Conservation (phyloP, 106 monocot genomes). For the Alisma plantagoaquatica region DNA sequence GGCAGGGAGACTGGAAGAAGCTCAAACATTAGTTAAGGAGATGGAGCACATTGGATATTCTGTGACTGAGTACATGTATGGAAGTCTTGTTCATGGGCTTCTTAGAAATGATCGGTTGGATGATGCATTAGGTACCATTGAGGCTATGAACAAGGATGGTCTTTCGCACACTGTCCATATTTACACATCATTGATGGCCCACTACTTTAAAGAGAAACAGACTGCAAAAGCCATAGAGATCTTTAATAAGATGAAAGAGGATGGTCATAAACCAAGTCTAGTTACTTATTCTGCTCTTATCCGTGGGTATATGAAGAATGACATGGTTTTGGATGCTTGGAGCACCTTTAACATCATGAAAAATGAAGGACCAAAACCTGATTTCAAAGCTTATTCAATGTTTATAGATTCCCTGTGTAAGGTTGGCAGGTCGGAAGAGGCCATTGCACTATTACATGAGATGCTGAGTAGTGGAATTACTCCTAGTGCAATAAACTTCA, state of each 20-base stretch:
- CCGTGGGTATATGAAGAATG: slow-evolving; percentile 55
- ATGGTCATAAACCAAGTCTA: slow-evolving; percentile 47
- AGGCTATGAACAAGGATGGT: slow-evolving; percentile 57
- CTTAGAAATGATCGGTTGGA: slow-evolving; percentile 38
- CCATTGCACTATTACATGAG: slow-evolving; percentile 44
- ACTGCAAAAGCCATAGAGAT: slow-evolving; percentile 44
- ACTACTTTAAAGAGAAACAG: slow-evolving; percentile 57
- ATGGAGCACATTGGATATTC: slow-evolving; percentile 34
- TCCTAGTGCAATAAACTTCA: slow-evolving; percentile 73
- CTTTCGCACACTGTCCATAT: slow-evolving; percentile 42
- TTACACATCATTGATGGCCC: slow-evolving; percentile 70
- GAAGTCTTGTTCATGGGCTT: slow-evolving; percentile 65
- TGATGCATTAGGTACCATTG: slow-evolving; percentile 53
- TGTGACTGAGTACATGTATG: slow-evolving; percentile 50
- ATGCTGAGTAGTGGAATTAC: slow-evolving; percentile 51
- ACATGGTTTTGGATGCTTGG: slow-evolving; percentile 74
- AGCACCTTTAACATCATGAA: slow-evolving; percentile 42
- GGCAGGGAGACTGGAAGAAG: slow-evolving; percentile 45
- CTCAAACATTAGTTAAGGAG: slow-evolving; percentile 22
- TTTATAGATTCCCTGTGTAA: slow-evolving; percentile 69
- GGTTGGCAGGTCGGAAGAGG: slow-evolving; percentile 59
- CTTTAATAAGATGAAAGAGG: slow-evolving; percentile 54
- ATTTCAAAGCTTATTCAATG: slow-evolving; percentile 82
- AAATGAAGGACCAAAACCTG: slow-evolving; percentile 50
- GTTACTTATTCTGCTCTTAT: slow-evolving; percentile 85